Base-by-base conservation (phyloP, 305 asterid species). In the Solanum aculeatissimum region DNA sequence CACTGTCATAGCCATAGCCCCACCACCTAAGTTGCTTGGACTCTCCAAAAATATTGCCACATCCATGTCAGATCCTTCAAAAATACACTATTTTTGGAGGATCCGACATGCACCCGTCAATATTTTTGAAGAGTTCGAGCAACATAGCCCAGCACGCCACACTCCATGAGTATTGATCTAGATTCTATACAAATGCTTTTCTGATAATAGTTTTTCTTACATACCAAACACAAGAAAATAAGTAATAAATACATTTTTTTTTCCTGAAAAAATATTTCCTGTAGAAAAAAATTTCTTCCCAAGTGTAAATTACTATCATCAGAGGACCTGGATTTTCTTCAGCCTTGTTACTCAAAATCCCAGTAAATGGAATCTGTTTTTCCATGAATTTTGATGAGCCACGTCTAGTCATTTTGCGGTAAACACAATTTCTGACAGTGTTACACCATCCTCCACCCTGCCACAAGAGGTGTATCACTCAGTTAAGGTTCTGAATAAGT, bases 381-480 rank as follows among this genome's bases (percentile, higher is more conserved):
- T 92, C 94, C 78, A 92, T 90, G 84, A 86, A 92, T 18, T 70
- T 78, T 53, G 95, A 92, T 23, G 94, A 92, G 47, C 94, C 95
- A 51, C 91, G 92, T 0, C 89, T 90, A 8, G 93, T 90, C 71
- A 25, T 92, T 78, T 90, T 92, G 81, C 93, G 91, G 88, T 85
- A 91, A 85, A 88, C 89, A 62, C 95, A 92, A 40, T 87, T 35
- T 60, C 93, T 87, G 49, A 90, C 84, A 83, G 84, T 89, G 86
- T 90, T 92, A 89, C 94, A 91, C 95, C 95, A 92, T 51, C 95
- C 95, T 83, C 95, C 95, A 21, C 95, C 95, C 95, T 92, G 88
- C 63, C 87, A 83, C 51, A 84, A 62, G 68, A 82, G 58, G 55
- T 63, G 70, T 13, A 27, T 57, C 86, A 84, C 23, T 82, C 74